phyloP scores from a whole-genome alignment of 2,329 filamentous ascomycete genomes.

The Leptographium flavum region DNA sequence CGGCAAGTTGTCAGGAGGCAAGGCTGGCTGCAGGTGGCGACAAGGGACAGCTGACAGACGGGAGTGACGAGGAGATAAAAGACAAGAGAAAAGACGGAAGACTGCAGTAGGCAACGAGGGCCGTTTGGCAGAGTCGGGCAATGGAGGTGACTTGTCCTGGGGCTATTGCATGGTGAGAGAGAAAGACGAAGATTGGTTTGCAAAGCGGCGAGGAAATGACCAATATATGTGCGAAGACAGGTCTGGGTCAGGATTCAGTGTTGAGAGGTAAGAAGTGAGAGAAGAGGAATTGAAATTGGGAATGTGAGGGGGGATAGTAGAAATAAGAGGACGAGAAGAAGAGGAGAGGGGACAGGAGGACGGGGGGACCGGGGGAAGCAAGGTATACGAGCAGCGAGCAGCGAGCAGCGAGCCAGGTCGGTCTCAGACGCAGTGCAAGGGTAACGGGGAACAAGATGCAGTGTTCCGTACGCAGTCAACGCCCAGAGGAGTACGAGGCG shows the following conservation, averaged over 20 bases:
- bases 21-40: too few species aligned
- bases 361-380: background rate
- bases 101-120: background rate
- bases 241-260: background rate
- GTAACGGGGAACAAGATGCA: constrained; percentile 2
- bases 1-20: too few species aligned
- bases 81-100: background rate
- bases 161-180: background rate
- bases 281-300: too few species aligned
- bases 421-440: constrained; percentile 2
- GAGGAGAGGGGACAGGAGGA: background rate
- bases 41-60: too few species aligned
- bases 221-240: background rate
- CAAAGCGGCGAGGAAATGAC: background rate
- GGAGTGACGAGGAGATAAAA: too few species aligned
- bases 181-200: background rate
- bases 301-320: background rate
- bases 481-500: background rate
- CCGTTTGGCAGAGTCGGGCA: background rate
- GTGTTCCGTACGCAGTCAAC: background rate
- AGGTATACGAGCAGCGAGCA: background rate
- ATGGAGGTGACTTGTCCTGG: background rate
- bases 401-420: too few species aligned
- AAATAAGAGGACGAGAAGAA: background rate
- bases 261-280: background rate